Percentiles rank a stretch among this genome's conserved stretches.
Evolutionary conservation across 305 asterid species (phyloP).

Genomic region (Fraxinus greggii): DNA sequence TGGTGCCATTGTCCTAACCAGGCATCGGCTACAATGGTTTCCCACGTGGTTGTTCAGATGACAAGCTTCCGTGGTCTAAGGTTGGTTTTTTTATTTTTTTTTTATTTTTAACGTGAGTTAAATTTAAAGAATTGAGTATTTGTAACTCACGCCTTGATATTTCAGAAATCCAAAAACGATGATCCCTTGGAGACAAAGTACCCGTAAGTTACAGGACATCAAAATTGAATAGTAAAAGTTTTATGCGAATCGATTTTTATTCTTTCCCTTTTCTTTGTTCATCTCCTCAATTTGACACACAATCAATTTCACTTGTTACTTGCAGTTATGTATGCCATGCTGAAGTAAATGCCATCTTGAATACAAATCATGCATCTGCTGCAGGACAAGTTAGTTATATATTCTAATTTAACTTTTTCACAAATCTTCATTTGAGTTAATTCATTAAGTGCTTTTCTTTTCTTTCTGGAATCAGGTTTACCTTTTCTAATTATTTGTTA

Average conservation of each 20-base stretch:
- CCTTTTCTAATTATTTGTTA: conserved; percentile 16
- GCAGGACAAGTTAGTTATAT: conserved; percentile 74
- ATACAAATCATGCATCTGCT: conserved; percentile 92
- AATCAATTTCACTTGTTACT: conserved; percentile 1
- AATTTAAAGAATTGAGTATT: not conserved
- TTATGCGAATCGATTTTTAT: not conserved
- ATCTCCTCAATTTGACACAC: conserved; percentile 3
- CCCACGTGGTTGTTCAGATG: conserved; percentile 94
- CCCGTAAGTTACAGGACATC: conserved; percentile 60
- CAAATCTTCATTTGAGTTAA: not conserved
- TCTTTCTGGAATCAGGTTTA: conserved; percentile 18
- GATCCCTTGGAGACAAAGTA: conserved; percentile 87
- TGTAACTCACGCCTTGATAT: conserved; percentile 27
- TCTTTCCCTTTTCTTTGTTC: not conserved
- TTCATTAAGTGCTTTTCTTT: conserved; percentile 4
- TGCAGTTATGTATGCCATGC: conserved; percentile 91
- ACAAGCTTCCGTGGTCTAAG: conserved; percentile 96
- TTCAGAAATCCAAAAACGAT: conserved; percentile 80
- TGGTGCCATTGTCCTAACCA: conserved; percentile 27
- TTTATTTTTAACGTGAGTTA: not conserved
- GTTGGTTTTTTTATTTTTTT: conserved; percentile 34
- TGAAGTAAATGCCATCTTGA: conserved; percentile 90
- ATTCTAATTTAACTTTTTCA: not conserved
- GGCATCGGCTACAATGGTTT: conserved; percentile 97
- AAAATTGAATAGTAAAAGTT: not conserved